Evolutionary conservation across 2,329 filamentous ascomycete species (phyloP), one percentile per base, ranked within the genome.

Genomic region (Clarireedia hainanense): DNA sequence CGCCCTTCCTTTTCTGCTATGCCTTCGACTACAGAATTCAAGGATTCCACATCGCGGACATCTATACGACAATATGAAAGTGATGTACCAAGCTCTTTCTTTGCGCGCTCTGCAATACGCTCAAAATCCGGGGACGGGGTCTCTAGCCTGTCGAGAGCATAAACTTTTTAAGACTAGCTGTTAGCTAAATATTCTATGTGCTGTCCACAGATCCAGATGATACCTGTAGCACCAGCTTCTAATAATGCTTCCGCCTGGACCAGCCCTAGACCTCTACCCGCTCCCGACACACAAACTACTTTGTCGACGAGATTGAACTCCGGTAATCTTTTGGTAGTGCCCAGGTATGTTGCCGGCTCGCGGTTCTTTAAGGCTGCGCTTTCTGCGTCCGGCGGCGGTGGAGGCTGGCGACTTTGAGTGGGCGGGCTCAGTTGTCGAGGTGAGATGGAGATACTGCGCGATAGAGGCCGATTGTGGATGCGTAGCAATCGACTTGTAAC

Each of bases 61-160:
- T 96, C 91, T 58, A 91, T 81, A 61, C 85, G 83, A 66, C 86
- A 84, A 75, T 95, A 95, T 52, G 52, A 47, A 14, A 91, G 73
- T 15, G 77, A 77, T 0, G 84, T 87, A 59, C 79, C 81, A 53
- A 87, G 59, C 52, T 67, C 65, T 4, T 49, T n/a, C 12, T 52
- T 40, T 1, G 66, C 66, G 17, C 65, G 65, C 55, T 76, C 69
- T 61, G 83, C 79, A 36, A 88, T 78, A 30, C 76, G 72, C 34
- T 74, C 72, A 71, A 88, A 91, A 50, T 84, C 80, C 1, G 78
- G 68, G 23, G 72, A 71, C 1, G 81, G 80, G 24, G 57, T 53
- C 75, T 71, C 14, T 70, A 69, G 49, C 9, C 63, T 57, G 40
- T 67, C 65, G 39, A 68, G 60, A 7, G 64, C 65, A 40, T 66